Base-by-base conservation (phyloP, 495 filamentous ascomycete genomes). In the Cryomyces antarcticus region DNA sequence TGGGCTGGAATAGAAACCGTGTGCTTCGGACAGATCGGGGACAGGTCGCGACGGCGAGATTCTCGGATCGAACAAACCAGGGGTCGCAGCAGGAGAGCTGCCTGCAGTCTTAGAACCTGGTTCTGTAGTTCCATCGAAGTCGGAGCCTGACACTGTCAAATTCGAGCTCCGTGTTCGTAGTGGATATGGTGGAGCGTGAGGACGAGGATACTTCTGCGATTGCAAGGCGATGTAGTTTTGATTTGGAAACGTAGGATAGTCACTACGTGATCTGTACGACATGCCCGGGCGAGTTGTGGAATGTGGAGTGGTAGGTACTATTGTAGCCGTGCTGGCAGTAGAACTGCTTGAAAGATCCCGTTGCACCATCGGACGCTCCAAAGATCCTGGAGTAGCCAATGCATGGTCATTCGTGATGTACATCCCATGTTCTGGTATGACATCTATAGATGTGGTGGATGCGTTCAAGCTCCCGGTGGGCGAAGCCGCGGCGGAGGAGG, bases 191-290 rank as follows among this genome's bases (percentile, higher is more conserved):
- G 52, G 41, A 28, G 41, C 29, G 44, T 62, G 51, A 7, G 49
- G 45, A n/a, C 50, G 36, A 28, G 58, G 61, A 43, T 62, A 53
- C 6, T 51, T 50, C 46, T 64, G 61, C n/a, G 41, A 49, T 10
- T 64, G 61, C 12, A 64, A 50, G 7, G 60, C 61, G n/a, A 59
- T 53, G 45, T 61, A 61, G 2, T 59, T 51, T 43, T 64, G 61
- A 42, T 64, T 62, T 5, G 61, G 61, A 43, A 55, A 62, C 31
- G 49, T 39, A 13, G 55, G 57, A 28, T 52, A 50, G 43, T 59
- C 53, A 34, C 30, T 29, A 7, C 10, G 34, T 7, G 37, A 27
- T 37, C 45, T 4, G 44, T 50, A 34, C 28, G 41, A 34, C 27
- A 6, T 45, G 24, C 31, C 41, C 6, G 45, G 38, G 41, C 31